phyloP scores from a whole-genome alignment of 257 asterid genomes.

The Nyctanthes arbortristis region DNA sequence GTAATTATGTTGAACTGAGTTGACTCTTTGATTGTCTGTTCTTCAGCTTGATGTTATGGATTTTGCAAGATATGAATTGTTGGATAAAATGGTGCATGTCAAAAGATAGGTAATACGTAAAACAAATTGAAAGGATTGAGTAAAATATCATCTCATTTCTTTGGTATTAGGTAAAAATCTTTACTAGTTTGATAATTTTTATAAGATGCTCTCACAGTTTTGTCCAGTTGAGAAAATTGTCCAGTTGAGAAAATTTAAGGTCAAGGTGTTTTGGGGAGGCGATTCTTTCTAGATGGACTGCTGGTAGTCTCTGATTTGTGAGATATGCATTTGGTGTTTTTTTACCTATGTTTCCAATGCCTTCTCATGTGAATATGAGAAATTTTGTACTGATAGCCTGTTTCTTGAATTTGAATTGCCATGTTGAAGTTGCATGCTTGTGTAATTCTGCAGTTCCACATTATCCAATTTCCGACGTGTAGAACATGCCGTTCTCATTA shows the following conservation, averaged over 20 bases:
- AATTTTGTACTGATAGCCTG: not conserved
- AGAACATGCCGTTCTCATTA: not conserved
- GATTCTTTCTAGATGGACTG: no score
- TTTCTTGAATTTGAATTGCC: not conserved
- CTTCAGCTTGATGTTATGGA: not conserved
- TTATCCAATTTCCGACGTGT: not conserved
- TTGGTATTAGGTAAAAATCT: not conserved
- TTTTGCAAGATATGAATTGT: not conserved
- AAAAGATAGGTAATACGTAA: not conserved
- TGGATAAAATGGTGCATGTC: not conserved
- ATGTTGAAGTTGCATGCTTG: not conserved
- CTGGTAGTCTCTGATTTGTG: no score
- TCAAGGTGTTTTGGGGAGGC: no score
- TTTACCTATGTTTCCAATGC: not conserved
- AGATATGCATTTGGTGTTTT: not conserved
- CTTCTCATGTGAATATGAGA: no score
- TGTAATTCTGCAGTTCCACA: not conserved
- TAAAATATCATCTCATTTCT: not conserved
- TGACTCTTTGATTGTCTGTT: not conserved
- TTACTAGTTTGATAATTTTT: not conserved
- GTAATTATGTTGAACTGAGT: not conserved
- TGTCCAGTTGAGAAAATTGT: no score
- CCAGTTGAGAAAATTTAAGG: no score
- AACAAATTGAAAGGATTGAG: no score
- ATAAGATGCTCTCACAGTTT: no score